Evolutionary conservation across 208 protist genomes (phyloP), one percentile per base, ranked within the genome.

Genomic region (Leishmania aethiopica): DNA sequence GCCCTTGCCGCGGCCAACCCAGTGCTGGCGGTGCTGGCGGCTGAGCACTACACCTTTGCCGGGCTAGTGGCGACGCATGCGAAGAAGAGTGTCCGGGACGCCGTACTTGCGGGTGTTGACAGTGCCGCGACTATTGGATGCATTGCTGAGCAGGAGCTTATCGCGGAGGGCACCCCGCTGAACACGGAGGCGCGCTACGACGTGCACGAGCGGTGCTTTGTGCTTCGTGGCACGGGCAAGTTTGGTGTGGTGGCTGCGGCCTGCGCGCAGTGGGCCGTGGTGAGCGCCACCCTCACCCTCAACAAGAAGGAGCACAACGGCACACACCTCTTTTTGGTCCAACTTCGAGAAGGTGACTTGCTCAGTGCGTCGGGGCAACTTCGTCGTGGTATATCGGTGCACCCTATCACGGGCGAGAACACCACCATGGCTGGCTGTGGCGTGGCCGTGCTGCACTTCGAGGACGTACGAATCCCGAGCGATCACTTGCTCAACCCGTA

Each of bases 181-280:
- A 96, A 97, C 84, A 96, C 94, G 6, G 95, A 96, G 82, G 94
- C 92, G 28, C 90, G 93, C 37, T 96, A 96, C 59, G 93, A 98
- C 80, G 84, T 75, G 35, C 80, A 92, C 57, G 93, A 95, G 42
- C 82, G 92, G 45, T 94, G 89, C 86, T 96, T 98, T 87, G 81
- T 95, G 32, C 84, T 98, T 40, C 84, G 94, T 40, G 95, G 95
- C 28, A 88, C 93, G 1, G 94, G 93, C 22, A 96, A 98, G 86
- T 97, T 98, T 84, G 89, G 80, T n/a, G 89, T 98, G 37, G 90
- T 96, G 10, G 89, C 79, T 51, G 95, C 89, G 11, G 85, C 83
- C 47, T 89, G 84, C 62, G 93, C 95, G 62, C 91, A 98, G 77
- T 96, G 92, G 92, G 92, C 90, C 17, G 82, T 96, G 76, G 89